Conservation (phyloP, 108 stramenopile genomes). For the Schizochytrium sp. region DNA sequence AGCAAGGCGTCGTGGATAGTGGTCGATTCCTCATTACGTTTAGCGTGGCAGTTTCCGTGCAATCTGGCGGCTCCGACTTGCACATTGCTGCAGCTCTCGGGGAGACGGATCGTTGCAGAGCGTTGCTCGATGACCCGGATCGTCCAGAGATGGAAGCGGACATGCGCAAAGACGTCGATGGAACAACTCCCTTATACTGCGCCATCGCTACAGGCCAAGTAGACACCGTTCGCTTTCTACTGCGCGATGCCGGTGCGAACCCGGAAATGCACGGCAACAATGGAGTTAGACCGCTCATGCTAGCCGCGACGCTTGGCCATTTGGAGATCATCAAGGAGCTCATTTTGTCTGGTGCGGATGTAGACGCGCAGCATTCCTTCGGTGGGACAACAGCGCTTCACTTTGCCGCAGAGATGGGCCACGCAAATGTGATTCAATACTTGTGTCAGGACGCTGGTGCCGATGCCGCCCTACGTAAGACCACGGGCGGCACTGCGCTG, state of each 20-base stretch:
- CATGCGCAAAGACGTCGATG: not conserved
- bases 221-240: not conserved
- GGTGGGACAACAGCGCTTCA: not conserved
- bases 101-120: not conserved
- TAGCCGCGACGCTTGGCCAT: not conserved
- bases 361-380: not conserved
- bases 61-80: not conserved
- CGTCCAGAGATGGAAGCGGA: not conserved
- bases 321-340: not conserved
- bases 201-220: not conserved
- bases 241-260: not conserved
- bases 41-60: not conserved
- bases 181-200: not conserved
- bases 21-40: not conserved
- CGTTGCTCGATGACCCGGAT: not conserved
- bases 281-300: not conserved
- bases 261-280: not conserved
- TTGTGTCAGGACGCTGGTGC: not conserved
- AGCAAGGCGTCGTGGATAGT: not conserved
- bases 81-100: conserved; percentile 6
- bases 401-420: conserved; percentile 7
- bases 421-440: not conserved
- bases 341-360: not conserved
- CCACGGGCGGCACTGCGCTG: not conserved
- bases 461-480: not conserved